Evolutionary conservation across 1,284 basidiomycete species (phyloP), one percentile per base, ranked within the genome.

Genomic region (Schizophyllum amplum): DNA sequence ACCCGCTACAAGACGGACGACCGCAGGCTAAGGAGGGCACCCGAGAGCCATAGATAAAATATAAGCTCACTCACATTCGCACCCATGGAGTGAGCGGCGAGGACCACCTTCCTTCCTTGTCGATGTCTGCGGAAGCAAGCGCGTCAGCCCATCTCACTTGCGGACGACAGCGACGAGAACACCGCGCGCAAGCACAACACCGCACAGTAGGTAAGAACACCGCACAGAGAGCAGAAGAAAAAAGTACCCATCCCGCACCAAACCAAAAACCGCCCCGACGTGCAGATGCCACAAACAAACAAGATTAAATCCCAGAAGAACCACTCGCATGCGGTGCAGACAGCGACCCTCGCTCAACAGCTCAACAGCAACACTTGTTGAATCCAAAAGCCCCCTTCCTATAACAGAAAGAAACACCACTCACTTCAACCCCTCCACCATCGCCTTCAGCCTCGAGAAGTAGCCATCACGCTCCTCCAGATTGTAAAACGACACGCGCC

Each of bases 11-110:
- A 50, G 13, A 21, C 15, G 4, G 22, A 2, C 9, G 6, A 20
- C n/a, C 5, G n/a, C 5, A n/a, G 22, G 47, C 5, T 49, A n/a
- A n/a, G 47, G 5, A 23, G n/a, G 47, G 47, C 7, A 49, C n/a
- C 5, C 6, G 5, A 33, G 13, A 13, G 5, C 5, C 6, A 13
- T 5, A 5, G 22, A 49, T 49, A n/a, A n/a, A 59, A 53, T 11
- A 21, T 53, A 52, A 22, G 24, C 4, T 3, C 24, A 72, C 82
- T 58, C 62, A 89, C 89, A 20, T 86, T 88, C 24, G 84, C 83
- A 21, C 94, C 93, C 93, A 96, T 95, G 0, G 86, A 89, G 67
- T 98, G 95, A 23, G 90, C 87, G 20, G 87, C 86, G 51, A 99
- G 74, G 1, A 98, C 95, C 2, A 89, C 86, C 69, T 94, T 98